Conservation (phyloP, 331 rosid genomes). For the Spiraea crenata region DNA sequence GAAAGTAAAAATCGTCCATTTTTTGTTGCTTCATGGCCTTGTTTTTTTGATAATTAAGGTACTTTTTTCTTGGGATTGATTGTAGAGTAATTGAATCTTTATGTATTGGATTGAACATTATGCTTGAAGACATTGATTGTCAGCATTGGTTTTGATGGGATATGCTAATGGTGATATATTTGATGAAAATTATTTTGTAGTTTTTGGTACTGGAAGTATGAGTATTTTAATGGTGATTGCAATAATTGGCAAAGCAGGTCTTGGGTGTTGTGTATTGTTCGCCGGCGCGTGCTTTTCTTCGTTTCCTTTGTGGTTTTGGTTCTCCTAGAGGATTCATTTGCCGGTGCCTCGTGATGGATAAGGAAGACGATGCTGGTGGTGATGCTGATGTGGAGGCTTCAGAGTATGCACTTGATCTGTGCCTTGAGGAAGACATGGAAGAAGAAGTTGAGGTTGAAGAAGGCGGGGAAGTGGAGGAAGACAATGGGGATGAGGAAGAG, state of each 20-base stretch:
- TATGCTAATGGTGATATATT: neutral
- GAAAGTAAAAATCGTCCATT: too few species aligned
- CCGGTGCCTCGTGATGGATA: constrained; percentile 14
- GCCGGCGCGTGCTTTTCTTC: neutral
- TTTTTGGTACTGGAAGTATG: neutral
- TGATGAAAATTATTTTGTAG: neutral
- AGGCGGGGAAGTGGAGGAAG: constrained; percentile 45
- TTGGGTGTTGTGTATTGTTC: neutral
- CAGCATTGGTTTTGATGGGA: neutral
- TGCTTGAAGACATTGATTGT: too few species aligned
- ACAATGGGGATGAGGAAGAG: constrained; percentile 43
- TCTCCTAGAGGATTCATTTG: neutral
- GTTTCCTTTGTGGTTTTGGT: neutral
- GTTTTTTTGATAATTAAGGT: too few species aligned
- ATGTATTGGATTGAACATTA: too few species aligned
- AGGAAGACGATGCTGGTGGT: neutral
- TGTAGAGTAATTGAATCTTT: too few species aligned
- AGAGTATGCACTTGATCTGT: neutral
- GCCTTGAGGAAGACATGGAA: constrained; percentile 1
- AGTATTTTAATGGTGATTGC: neutral
- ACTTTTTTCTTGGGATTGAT: too few species aligned
- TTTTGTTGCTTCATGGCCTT: too few species aligned
- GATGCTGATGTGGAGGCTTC: constrained; percentile 8
- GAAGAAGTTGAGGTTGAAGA: constrained; percentile 16
- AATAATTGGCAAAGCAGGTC: constrained; percentile 1